Conservation (phyloP, 2,329 filamentous ascomycete species). For the Scedosporium apiospermum region DNA sequence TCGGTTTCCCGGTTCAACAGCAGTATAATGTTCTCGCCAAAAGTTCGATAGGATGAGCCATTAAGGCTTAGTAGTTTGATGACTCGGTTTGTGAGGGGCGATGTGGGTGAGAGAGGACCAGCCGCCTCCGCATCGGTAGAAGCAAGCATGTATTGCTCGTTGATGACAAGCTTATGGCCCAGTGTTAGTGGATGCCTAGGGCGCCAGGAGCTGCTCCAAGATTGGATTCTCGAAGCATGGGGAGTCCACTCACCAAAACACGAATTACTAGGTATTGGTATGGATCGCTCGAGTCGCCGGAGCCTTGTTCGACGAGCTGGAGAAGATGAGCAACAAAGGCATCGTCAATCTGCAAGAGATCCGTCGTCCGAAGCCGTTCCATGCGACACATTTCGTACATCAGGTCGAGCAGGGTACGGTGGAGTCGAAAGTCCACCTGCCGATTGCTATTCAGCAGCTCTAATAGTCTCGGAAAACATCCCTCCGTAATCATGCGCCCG, state of each 20-base stretch:
- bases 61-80: slow-evolving; percentile 81
- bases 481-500: slow-evolving; percentile 77
- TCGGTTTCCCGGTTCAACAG: slow-evolving; percentile 91
- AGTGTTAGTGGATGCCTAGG: slow-evolving; percentile 10
- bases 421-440: slow-evolving; percentile 60
- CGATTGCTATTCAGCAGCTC: slow-evolving; percentile 64
- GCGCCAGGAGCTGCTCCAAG: neutral
- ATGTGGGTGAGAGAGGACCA: slow-evolving; percentile 25
- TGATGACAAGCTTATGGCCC: slow-evolving; percentile 66
- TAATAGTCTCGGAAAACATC: slow-evolving; percentile 73
- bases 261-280: slow-evolving; percentile 95
- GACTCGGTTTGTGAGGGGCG: slow-evolving; percentile 76
- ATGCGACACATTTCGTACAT: slow-evolving; percentile 96
- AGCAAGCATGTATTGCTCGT: slow-evolving; percentile 95
- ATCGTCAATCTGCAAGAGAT: slow-evolving; percentile 70
- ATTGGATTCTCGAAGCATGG: neutral
- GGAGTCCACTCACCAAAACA: slow-evolving; percentile 57
- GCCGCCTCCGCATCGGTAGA: slow-evolving; percentile 39
- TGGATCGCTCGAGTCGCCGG: slow-evolving; percentile 70
- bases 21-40: slow-evolving; percentile 95
- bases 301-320: slow-evolving; percentile 76
- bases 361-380: slow-evolving; percentile 66
- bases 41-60: slow-evolving; percentile 78
- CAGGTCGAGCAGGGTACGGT: slow-evolving; percentile 75
- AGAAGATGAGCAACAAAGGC: slow-evolving; percentile 78